phyloP scores from a whole-genome alignment of 75 land plant genomes.

The Isoetes taiwanensis region DNA sequence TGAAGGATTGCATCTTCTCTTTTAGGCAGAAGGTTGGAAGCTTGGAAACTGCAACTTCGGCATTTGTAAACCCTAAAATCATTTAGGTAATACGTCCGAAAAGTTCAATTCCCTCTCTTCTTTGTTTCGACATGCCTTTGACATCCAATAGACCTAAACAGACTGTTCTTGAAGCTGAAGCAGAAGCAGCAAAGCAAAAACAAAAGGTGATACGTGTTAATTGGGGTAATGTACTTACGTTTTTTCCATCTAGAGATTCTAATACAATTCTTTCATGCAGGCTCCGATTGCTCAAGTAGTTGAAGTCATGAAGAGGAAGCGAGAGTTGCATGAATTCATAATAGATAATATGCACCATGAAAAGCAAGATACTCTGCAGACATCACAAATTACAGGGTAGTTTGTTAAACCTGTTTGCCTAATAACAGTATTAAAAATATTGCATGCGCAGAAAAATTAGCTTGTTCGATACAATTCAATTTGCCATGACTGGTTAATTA shows the following conservation, averaged over 20 bases:
- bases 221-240: too few relatives aligned
- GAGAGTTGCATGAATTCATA: constrained; percentile 68
- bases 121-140: neutral
- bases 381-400: too few relatives aligned
- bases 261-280: constrained; percentile 12
- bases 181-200: constrained; percentile 69
- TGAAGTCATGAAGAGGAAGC: constrained; percentile 91
- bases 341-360: constrained; percentile 51
- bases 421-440: too few relatives aligned
- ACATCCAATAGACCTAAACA: constrained; percentile 56
- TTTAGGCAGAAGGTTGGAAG: constrained; percentile 40
- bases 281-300: constrained; percentile 46
- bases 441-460: too few relatives aligned
- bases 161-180: constrained; percentile 90
- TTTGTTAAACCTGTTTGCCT: too few relatives aligned
- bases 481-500: too few relatives aligned
- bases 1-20: constrained; percentile 86
- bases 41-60: constrained; percentile 53
- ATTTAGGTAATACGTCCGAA: constrained; percentile 38
- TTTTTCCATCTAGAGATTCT: neutral
- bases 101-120: too few relatives aligned
- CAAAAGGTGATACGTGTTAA: constrained; percentile 33
- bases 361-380: too few relatives aligned
- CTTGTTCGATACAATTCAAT: too few relatives aligned
- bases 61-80: constrained; percentile 74